A percentile compares a stretch with the other conserved stretches of the same genome.
Conservation (phyloP, 176 grass and related monocot genomes). For the Juncus inflexus region DNA sequence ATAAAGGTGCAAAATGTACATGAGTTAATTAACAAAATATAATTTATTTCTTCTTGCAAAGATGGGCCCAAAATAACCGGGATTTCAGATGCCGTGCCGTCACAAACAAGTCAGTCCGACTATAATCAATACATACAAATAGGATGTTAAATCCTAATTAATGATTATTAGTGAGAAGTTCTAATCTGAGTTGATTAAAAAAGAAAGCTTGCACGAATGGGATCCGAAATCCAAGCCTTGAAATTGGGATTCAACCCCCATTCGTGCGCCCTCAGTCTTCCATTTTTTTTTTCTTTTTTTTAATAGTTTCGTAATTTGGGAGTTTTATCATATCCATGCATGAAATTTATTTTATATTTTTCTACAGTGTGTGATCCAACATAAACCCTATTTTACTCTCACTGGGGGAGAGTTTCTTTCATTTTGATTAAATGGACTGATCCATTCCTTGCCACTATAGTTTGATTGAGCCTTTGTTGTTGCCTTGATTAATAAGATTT, state of each 20-base stretch:
- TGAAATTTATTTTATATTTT: too few relatives aligned
- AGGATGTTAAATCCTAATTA: background rate
- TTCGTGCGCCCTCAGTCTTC: constrained; percentile 60
- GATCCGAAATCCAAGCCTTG: constrained; percentile 89
- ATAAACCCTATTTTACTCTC: background rate
- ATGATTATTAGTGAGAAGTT: background rate
- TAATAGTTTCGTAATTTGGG: constrained; percentile 10
- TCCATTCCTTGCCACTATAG: too few relatives aligned
- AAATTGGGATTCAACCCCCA: constrained; percentile 96
- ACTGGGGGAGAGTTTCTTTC: background rate
- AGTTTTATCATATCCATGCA: constrained; percentile 1
- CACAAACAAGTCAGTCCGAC: background rate
- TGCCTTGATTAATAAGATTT: too few relatives aligned
- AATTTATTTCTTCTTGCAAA: background rate
- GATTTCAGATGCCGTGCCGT: constrained; percentile 17
- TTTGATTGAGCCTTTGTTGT: too few relatives aligned
- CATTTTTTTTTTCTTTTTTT: background rate
- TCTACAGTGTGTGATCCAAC: constrained; percentile 27
- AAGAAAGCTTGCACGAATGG: constrained; percentile 34
- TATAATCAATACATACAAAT: background rate
- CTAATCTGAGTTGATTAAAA: too few relatives aligned
- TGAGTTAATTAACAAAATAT: too few relatives aligned
- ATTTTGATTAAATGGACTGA: background rate
- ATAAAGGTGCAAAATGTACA: too few relatives aligned
- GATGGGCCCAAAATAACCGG: background rate